Evolutionary conservation across 352 stramenopile species (phyloP).

Genomic region (Phytophthora sansomeana): DNA sequence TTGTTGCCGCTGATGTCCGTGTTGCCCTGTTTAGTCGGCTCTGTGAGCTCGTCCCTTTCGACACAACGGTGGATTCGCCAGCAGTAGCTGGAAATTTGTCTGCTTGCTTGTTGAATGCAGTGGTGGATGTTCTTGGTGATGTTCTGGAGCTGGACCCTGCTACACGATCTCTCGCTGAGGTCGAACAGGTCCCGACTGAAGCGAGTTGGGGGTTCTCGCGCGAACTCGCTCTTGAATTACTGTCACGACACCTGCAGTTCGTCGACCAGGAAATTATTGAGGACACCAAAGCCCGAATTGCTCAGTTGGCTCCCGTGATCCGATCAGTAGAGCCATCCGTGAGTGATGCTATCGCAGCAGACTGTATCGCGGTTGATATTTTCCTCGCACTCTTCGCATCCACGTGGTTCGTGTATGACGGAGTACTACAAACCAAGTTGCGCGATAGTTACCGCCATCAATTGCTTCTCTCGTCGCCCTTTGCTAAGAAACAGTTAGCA

Average conservation of each 20-base stretch:
- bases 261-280: slow-evolving; percentile 28
- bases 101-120: slow-evolving; percentile 45
- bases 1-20: slow-evolving; percentile 45
- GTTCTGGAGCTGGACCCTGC: slow-evolving; percentile 63
- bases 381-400: slow-evolving; percentile 58
- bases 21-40: slow-evolving; percentile 65
- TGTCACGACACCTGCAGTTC: slow-evolving; percentile 54
- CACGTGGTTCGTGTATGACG: slow-evolving; percentile 58
- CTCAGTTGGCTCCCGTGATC: slow-evolving; percentile 18
- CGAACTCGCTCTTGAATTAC: slow-evolving; percentile 40
- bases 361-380: slow-evolving; percentile 50
- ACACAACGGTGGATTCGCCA: slow-evolving; percentile 8
- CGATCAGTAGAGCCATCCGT: slow-evolving; percentile 3
- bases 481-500: slow-evolving; percentile 27
- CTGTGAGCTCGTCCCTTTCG: slow-evolving; percentile 65
- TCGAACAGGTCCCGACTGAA: slow-evolving; percentile 33
- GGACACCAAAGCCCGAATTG: slow-evolving; percentile 7
- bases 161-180: slow-evolving; percentile 40
- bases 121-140: slow-evolving; percentile 72
- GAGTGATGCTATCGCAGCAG: slow-evolving; percentile 14
- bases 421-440: slow-evolving; percentile 48
- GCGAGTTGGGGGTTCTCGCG: slow-evolving; percentile 45
- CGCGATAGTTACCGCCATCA: slow-evolving; percentile 58
- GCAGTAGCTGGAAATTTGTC: slow-evolving; percentile 48
- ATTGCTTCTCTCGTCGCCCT: slow-evolving; percentile 42